Base-by-base conservation (phyloP, 2,329 filamentous ascomycete genomes). In the Ambrosiella cleistominuta region DNA sequence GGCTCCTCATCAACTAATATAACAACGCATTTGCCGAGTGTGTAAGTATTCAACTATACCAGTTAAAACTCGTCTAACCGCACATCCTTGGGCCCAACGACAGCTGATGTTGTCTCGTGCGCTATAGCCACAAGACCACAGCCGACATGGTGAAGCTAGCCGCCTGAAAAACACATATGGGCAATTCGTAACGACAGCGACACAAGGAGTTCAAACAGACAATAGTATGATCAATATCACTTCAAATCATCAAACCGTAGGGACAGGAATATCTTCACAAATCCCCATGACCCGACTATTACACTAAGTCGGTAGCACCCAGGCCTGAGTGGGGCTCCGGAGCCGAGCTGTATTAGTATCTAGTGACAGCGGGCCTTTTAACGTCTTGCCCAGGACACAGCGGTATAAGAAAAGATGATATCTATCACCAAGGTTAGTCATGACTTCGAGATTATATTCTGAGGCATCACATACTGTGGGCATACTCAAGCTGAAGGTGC, bases 301-400 rank as follows among this genome's bases (percentile, higher is more conserved):
- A 42, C 6, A 27, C 27, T 5, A 3, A 27, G 27, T 27, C 3
- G 27, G 27, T 27, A 27, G 27, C 27, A 27, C 2, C 27, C 27
- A 27, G 4, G 27, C 27, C 27, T 27, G 3, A 51, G 19, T 51
- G 8, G n/a, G 8, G 15, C 47, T 36, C 17, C 4, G 17, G 17
- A 9, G 27, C 47, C 44, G 4, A 13, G 47, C 19, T 51, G 47
- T 19, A 9, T 19, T 51, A 19, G 13, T 51, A 51, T 51, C 17
- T 27, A 39, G 13, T 17, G 36, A 49, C 54, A 47, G 42, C 52
- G 15, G 65, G 68, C 66, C 64, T 67, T 70, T 69, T 67, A 62
- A 61, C 54, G 66, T 70, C 68, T 39, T 69, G 64, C 67, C 65
- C 62, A 68, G 67, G 67, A 69, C 67, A 12, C 17, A 44, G 52